A percentile compares a stretch with the other conserved stretches of the same genome.
Conservation (phyloP, 192 early-diverging fungal genomes). For the Linnemannia elongata region DNA sequence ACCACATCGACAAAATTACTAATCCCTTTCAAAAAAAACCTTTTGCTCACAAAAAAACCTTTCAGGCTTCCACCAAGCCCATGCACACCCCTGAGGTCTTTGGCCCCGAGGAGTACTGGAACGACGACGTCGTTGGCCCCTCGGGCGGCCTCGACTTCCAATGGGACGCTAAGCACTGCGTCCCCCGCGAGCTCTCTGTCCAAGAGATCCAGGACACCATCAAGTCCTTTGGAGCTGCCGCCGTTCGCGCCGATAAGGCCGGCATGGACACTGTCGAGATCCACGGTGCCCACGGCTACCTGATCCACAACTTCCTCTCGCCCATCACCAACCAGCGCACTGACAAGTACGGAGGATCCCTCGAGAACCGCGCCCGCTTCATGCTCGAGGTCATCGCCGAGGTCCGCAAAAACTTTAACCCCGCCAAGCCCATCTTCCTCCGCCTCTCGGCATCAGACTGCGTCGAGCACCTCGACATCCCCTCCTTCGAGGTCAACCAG, state of each 20-base stretch:
- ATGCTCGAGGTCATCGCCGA: conserved; percentile 70
- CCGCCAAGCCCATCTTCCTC: conserved; percentile 81
- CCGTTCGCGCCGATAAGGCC: conserved; percentile 79
- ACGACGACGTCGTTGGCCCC: conserved; percentile 77
- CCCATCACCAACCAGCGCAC: conserved; percentile 88
- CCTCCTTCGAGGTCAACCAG: conserved; percentile 81
- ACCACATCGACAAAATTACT: neutral
- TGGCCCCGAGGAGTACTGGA: conserved; percentile 71
- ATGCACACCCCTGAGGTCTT: neutral
- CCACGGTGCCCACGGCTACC: conserved; percentile 93
- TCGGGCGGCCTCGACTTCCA: conserved; percentile 58
- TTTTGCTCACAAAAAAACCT: neutral
- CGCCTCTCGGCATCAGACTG: conserved; percentile 86
- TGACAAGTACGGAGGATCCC: conserved; percentile 92
- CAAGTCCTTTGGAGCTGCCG: conserved; percentile 75
- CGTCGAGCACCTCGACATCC: conserved; percentile 54
- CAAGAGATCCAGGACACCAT: conserved; percentile 76
- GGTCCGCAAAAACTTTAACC: conserved; percentile 73
- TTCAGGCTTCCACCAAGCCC: conserved; percentile 15
- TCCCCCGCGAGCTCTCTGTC: conserved; percentile 72
- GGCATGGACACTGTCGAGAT: conserved; percentile 93
- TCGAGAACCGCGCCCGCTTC: conserved; percentile 82
- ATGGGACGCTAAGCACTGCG: conserved; percentile 53
- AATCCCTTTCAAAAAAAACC: neutral
- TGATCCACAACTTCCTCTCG: conserved; percentile 86